Base-by-base conservation (phyloP, 2,329 filamentous ascomycete species). In the Colletotrichum tanaceti region DNA sequence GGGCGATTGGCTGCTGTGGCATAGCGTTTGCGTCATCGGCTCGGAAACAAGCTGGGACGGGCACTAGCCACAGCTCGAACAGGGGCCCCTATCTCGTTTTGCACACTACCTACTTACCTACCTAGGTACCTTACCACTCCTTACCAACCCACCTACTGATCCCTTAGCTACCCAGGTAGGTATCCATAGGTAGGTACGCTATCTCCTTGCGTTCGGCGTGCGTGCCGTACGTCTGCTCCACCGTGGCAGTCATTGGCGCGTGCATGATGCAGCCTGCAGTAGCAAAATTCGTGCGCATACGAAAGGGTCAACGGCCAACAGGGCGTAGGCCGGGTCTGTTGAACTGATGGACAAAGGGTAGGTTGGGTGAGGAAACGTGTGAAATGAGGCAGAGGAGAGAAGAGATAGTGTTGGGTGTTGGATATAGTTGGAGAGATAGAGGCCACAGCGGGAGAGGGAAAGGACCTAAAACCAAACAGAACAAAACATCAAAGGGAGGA, bases 1-100 rank as follows among this genome's bases (percentile, higher is more conserved):
- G 24, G 13, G 53, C 52, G 67, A 68, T 70, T 70, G 62, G 70
- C 62, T 71, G 67, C 68, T 71, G 70, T 71, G 68, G 68, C 60
- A 65, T 65, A 71, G 39, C 53, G 66, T 68, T 69, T 71, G 70
- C 70, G 70, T 71, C 70, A 71, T 71, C 68, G 60, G 35, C 41
- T 60, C n/a, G 61, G 68, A 65, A 68, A 60, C 64, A 66, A 69
- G 66, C 62, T 57, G 59, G 63, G 39, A 52, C 38, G 57, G 32
- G 55, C 64, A 71, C 68, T 71, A 71, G 70, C 70, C 70, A 71
- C 70, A 71, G 41, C 60, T 49, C 50, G 65, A 59, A 44, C 55
- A 46, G 49, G 41, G 59, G 44, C 35, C 49, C 65, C 61, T 65
- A 49, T 55, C n/a, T 38, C 13, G 32, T 18, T 35, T 35, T 35